Base-by-base conservation (phyloP, 768 basidiomycete species). In the Sarcodon sp. region DNA sequence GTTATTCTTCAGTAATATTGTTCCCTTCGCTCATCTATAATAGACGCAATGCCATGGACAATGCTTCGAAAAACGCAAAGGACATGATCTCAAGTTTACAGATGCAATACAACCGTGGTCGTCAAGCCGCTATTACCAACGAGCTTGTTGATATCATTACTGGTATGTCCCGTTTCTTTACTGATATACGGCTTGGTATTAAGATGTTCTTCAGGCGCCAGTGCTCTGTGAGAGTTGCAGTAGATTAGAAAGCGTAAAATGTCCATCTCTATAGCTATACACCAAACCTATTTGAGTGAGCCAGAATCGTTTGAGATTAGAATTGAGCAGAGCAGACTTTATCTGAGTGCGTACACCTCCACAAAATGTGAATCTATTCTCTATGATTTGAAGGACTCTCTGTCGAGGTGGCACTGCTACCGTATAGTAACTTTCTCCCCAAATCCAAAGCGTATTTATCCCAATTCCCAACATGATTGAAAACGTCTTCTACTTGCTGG, bases 31-130 rank as follows among this genome's bases (percentile, higher is more conserved):
- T 36, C n/a, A 45, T 55, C 46, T 46, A 53, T 49, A 54, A 54
- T 46, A 82, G 94, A 66, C 85, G 94, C 57, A 97, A 94, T 57
- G 96, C 96, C 60, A 99, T 99, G 96, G 96, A 98, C 79, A 98
- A 91, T 61, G 94, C 94, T 44, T 91, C 93, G 55, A 99, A 99
- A 81, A 98, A 99, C 66, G 96, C 96, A 50, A 70, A 69, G 33
- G 92, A 93, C 68, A 96, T 97, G 92, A 94, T 97, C 60, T 66
- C 66, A 51, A 65, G 71, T 41, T 74, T 97, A 45, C 85, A 86
- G 65, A 85, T 96, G 84, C 77, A 94, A 66, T 97, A 93, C 78
- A 97, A 97, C 65, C 87, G 92, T 77, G 92, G 93, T 74, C 88
- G 92, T 62, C 92, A 97, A 72, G 92, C 92, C 54, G 84, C 91